Evolutionary conservation across 768 basidiomycete genomes (phyloP).

Genomic region (Pleurotus cornucopiae): DNA sequence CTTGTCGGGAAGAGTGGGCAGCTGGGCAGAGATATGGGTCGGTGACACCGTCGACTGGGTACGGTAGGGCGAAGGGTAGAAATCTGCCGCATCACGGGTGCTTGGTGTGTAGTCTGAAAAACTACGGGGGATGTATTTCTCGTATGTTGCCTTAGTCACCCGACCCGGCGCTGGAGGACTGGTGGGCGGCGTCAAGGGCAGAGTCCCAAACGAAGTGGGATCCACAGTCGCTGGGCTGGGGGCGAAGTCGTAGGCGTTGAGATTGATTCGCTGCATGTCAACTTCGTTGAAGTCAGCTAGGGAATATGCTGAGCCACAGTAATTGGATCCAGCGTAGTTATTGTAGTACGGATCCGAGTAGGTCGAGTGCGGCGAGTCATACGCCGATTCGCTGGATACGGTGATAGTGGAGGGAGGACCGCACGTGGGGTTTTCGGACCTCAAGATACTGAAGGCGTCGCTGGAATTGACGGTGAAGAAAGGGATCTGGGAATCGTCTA

Average conservation of each 20-base stretch:
- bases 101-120: slow-evolving; percentile 66
- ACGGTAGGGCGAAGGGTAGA: slow-evolving; percentile 38
- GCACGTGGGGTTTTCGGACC: slow-evolving; percentile 58
- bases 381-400: slow-evolving; percentile 72
- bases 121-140: slow-evolving; percentile 42
- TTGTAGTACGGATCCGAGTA: slow-evolving; percentile 52
- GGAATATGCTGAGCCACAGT: slow-evolving; percentile 46
- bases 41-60: slow-evolving; percentile 52
- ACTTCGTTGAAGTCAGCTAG: slow-evolving; percentile 63
- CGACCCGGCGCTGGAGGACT: slow-evolving; percentile 38
- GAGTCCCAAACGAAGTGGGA: slow-evolving; percentile 53
- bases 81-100: slow-evolving; percentile 38
- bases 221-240: slow-evolving; percentile 38
- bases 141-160: slow-evolving; percentile 24
- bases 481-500: slow-evolving; percentile 60
- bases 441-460: slow-evolving; percentile 61
- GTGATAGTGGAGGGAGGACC: slow-evolving; percentile 79
- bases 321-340: slow-evolving; percentile 55
- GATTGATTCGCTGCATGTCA: slow-evolving; percentile 57
- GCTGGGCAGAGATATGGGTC: slow-evolving; percentile 45
- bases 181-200: slow-evolving; percentile 56
- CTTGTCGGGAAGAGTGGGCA: slow-evolving; percentile 43
- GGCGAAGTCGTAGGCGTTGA: slow-evolving; percentile 19
- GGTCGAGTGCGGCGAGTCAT: slow-evolving; percentile 62
- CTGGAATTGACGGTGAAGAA: slow-evolving; percentile 60